Base-by-base conservation (phyloP, 805 yeast genomes). In the Blastobotrys attinorum region DNA sequence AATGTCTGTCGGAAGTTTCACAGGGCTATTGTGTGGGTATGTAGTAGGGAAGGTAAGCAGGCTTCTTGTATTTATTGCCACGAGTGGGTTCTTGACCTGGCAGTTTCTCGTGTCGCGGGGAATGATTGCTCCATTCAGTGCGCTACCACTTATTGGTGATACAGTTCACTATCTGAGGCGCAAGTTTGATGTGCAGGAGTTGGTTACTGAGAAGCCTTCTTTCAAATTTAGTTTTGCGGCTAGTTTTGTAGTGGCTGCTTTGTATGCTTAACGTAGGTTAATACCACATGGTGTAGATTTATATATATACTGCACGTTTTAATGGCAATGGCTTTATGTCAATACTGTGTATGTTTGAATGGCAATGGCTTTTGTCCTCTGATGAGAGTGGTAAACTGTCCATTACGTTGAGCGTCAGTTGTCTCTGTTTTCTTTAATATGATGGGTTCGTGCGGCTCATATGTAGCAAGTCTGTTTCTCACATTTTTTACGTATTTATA, bases 31-130 rank as follows among this genome's bases (percentile, higher is more conserved):
- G 29, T 51, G 73, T 41, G 87, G 87, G 1, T 65, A 76, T 18
- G 62, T 79, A 25, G 69, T 73, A n/a, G 85, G 86, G 16, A 78
- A 78, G 54, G 63, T 81, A 46, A 70, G 77, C 45, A 65, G 75
- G 16, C 66, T 76, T 22, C 63, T 81, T 27, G 77, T 77, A 33
- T 65, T 73, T 22, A 53, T 75, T 33, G 57, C 77, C 1, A 63
- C 77, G n/a, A 65, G 77, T 1, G 55, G 68, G 31, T 67, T 71
- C 40, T 47, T 72, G 48, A 51, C 64, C 7, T 50, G 67, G 11
- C 82, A 77, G 59, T 81, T 75, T 59, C 69, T 81, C 47, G 73
- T 76, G 51, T 65, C 74, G 33, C 62, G 82, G 47, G 75, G 77
- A 15, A 65, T 79, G 35, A 40, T 63, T 20, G 50, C 54, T 15